Percentiles rank a stretch among this genome's conserved stretches.
phyloP scores from a whole-genome alignment of 1,284 basidiomycete genomes.

The Marasmius oreades region DNA sequence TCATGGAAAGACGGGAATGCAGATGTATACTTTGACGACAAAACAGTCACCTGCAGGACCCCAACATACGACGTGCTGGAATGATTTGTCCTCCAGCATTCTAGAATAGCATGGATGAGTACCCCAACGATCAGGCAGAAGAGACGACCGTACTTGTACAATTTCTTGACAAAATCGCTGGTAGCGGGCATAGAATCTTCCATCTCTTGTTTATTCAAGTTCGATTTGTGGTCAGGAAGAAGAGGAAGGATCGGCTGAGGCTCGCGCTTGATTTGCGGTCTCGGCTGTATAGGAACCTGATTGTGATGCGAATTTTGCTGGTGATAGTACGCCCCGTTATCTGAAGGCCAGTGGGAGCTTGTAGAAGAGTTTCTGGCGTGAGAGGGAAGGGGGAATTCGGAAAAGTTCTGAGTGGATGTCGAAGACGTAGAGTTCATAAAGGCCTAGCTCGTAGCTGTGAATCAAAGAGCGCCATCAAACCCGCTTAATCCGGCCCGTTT shows the following conservation, averaged over 20 bases:
- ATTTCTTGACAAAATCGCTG: slow-evolving; percentile 93
- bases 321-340: neutral
- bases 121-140: neutral
- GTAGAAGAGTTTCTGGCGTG: neutral
- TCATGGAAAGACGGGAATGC: neutral
- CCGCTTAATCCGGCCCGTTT: neutral
- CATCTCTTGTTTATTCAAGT: too few relatives aligned
- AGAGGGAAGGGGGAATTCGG: neutral
- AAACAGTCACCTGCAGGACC: slow-evolving; percentile 85
- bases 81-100: slow-evolving; percentile 83
- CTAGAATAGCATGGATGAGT: slow-evolving; percentile 32
- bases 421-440: neutral
- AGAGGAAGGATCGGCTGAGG: slow-evolving; percentile 12
- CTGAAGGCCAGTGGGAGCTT: neutral
- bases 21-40: slow-evolving; percentile 72
- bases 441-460: neutral
- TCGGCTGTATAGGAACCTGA: slow-evolving; percentile 1
- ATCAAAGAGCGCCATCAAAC: neutral
- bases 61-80: slow-evolving; percentile 83
- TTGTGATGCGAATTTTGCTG: neutral
- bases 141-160: slow-evolving; percentile 75
- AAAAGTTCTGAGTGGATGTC: neutral
- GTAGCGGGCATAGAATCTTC: slow-evolving; percentile 72
- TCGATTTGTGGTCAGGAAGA: slow-evolving; percentile 7
- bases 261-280: neutral